Percentiles rank a stretch among this genome's conserved stretches.
These are phyloP conservation scores for Epichloe elymi DNA, from an alignment of 2,329 filamentous ascomycete genomes.

Conservation along the genomic window DNA sequence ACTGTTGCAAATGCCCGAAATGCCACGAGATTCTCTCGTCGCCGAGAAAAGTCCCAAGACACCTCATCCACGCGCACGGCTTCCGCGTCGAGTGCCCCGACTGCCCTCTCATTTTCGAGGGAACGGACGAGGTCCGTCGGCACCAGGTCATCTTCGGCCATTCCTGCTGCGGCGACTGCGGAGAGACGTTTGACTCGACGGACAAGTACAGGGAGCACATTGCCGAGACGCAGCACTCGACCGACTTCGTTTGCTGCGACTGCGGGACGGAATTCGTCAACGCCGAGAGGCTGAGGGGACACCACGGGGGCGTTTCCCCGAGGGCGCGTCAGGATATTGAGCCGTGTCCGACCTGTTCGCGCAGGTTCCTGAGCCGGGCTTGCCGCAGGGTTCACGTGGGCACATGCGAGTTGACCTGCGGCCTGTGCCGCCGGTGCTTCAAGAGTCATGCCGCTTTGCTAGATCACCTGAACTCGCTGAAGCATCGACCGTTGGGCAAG, in stretches of 20 bases:
- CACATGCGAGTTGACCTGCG: not conserved
- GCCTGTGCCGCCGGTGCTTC: conserved; percentile 1
- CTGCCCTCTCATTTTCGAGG: not conserved
- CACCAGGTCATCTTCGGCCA: not conserved
- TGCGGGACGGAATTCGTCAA: conserved; percentile 1
- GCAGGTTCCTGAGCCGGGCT: not conserved
- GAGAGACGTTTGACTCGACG: not conserved
- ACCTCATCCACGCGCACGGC: not conserved
- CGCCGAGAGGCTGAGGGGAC: not conserved
- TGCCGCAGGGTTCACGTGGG: not conserved
- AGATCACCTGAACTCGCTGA: conserved; percentile 2
- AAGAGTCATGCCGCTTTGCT: not conserved
- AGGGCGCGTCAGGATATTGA: not conserved
- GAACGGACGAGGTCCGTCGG: not conserved
- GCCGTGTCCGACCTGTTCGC: not conserved
- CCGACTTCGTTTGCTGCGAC: conserved; percentile 5
- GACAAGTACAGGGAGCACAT: not conserved
- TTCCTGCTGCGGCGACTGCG: not conserved
- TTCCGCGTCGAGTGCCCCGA: not conserved
- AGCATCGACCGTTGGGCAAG: conserved; percentile 6
- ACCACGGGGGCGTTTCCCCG: not conserved
- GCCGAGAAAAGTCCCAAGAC: not conserved
- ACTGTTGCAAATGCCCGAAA: not conserved
- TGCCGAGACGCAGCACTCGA: not conserved
- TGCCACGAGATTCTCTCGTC: not conserved